A percentile compares a stretch with the other conserved stretches of the same genome.
These are phyloP conservation scores for Candida odintsovae DNA, from an alignment of 805 yeast species.

Conservation along the genomic window DNA sequence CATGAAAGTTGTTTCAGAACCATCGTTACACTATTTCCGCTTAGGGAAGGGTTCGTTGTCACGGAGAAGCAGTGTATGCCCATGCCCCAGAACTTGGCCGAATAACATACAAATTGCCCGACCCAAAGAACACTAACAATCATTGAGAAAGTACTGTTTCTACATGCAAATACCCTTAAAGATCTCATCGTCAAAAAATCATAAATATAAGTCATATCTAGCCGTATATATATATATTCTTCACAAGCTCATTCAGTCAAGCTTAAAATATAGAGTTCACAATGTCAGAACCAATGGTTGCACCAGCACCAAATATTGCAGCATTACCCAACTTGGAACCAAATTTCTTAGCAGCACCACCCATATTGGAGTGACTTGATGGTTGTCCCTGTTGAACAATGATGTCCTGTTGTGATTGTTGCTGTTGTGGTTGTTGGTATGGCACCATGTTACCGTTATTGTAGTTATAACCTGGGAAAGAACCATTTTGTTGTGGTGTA, in stretches of 20 bases:
- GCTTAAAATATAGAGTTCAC: conserved; percentile 63
- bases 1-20: too few relatives aligned
- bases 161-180: neutral
- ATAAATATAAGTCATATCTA: neutral
- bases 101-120: too few relatives aligned
- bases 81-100: too few relatives aligned
- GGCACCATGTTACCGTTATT: conserved; percentile 27
- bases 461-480: conserved; percentile 14
- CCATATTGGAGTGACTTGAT: conserved; percentile 27
- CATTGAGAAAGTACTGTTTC: neutral
- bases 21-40: too few relatives aligned
- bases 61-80: too few relatives aligned
- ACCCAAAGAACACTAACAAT: too few relatives aligned
- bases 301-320: conserved; percentile 96
- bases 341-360: conserved; percentile 45
- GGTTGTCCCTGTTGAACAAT: conserved; percentile 23
- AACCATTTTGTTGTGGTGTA: conserved; percentile 43
- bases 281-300: conserved; percentile 80
- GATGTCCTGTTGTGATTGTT: conserved; percentile 27
- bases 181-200: neutral
- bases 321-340: conserved; percentile 86
- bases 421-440: conserved; percentile 24
- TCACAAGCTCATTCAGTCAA: neutral
- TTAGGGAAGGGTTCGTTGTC: too few relatives aligned
- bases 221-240: neutral